Evolutionary conservation across 148 eudicot genomes (phyloP).

Genomic region (Rhododendron molle): DNA sequence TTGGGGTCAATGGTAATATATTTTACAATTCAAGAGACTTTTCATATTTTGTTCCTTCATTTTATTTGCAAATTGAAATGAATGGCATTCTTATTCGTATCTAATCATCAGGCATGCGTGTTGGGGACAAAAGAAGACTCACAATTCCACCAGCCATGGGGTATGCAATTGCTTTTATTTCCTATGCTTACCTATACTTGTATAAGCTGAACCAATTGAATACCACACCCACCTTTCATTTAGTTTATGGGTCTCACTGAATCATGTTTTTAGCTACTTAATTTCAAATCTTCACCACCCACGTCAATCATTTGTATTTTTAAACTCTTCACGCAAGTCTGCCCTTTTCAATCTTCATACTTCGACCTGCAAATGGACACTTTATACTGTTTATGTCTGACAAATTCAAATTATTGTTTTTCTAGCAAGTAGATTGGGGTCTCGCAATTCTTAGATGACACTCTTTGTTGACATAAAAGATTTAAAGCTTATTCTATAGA

Average conservation of each 20-base stretch:
- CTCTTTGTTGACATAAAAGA: neutral
- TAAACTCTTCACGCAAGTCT: neutral
- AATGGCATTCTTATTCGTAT: slow-evolving; percentile 4
- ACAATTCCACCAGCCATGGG: slow-evolving; percentile 96
- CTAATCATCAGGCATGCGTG: slow-evolving; percentile 78
- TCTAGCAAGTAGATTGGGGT: neutral
- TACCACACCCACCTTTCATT: neutral
- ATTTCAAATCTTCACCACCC: neutral
- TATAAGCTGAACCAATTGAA: neutral
- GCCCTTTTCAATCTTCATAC: neutral
- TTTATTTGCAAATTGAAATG: neutral
- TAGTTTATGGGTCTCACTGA: neutral
- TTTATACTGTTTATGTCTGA: neutral
- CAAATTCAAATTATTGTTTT: neutral
- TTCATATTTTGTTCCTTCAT: neutral
- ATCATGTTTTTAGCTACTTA: neutral
- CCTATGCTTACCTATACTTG: neutral
- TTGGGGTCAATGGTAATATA: slow-evolving; percentile 80
- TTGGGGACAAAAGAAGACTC: slow-evolving; percentile 90
- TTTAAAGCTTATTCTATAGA: neutral
- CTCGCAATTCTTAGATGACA: neutral
- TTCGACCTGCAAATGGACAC: neutral
- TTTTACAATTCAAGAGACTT: neutral
- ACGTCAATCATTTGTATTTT: neutral
- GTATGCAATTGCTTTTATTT: slow-evolving; percentile 33